A percentile compares a stretch with the other conserved stretches of the same genome.
phyloP scores from a whole-genome alignment of 805 yeast species.

The Saturnispora diversa region DNA sequence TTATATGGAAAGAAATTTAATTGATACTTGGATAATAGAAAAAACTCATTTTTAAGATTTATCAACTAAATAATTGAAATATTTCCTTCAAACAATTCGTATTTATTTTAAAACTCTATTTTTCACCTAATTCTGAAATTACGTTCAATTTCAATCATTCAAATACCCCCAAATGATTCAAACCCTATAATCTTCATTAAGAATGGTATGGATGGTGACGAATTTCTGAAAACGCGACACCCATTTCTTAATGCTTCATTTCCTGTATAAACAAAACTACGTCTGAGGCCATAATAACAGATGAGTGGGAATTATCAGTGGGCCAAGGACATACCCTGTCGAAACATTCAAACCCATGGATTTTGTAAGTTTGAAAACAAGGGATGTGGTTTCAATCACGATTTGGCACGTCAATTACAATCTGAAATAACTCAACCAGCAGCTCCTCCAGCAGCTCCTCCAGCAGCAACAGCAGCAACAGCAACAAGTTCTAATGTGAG shows the following conservation, averaged over 20 bases:
- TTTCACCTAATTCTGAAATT: too few species aligned
- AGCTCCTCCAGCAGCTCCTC: neutral
- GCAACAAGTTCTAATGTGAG: slow-evolving; percentile 13
- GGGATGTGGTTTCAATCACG: slow-evolving; percentile 79
- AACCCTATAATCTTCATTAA: too few species aligned
- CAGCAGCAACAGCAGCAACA: slow-evolving; percentile 10
- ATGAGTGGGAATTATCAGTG: slow-evolving; percentile 32
- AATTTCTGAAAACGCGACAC: slow-evolving; percentile 4
- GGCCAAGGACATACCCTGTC: slow-evolving; percentile 73
- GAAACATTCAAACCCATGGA: slow-evolving; percentile 79
- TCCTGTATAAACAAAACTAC: neutral
- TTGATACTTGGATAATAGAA: too few species aligned
- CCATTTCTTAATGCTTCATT: neutral
- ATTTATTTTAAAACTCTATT: too few species aligned
- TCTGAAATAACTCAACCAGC: slow-evolving; percentile 1
- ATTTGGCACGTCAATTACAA: slow-evolving; percentile 27
- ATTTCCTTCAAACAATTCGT: too few species aligned
- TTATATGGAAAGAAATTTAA: too few species aligned
- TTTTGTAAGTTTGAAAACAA: slow-evolving; percentile 81
- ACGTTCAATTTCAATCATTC: too few species aligned
- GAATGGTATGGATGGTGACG: too few species aligned
- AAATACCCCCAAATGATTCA: too few species aligned
- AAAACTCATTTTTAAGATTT: too few species aligned
- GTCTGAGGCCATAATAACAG: neutral
- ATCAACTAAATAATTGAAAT: too few species aligned